A percentile compares a stretch with the other conserved stretches of the same genome.
Evolutionary conservation across 2,329 filamentous ascomycete species (phyloP).

Genomic region (Rhinocladiella mackenziei): DNA sequence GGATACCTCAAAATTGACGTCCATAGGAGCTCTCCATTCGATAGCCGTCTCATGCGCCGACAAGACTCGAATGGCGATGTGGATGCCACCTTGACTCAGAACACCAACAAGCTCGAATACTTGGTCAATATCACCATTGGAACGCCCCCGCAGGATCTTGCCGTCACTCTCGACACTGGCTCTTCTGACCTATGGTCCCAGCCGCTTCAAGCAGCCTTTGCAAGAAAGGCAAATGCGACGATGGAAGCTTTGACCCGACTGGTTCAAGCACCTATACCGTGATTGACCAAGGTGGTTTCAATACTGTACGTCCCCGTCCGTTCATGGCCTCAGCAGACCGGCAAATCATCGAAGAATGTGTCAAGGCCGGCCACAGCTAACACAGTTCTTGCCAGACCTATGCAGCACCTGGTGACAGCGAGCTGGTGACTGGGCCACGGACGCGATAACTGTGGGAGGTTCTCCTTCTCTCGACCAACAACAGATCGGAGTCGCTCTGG

Average conservation of each 20-base stretch:
- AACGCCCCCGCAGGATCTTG: slow-evolving; percentile 23
- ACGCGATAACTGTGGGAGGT: slow-evolving; percentile 20
- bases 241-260: slow-evolving; percentile 14
- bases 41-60: slow-evolving; percentile 12
- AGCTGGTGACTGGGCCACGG: slow-evolving; percentile 24
- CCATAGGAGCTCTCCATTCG: slow-evolving; percentile 1
- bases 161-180: slow-evolving; percentile 24
- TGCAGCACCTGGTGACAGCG: slow-evolving; percentile 19
- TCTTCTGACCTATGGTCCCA: slow-evolving; percentile 24
- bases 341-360: no score
- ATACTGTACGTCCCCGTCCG: slow-evolving; percentile 22
- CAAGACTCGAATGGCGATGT: slow-evolving; percentile 8
- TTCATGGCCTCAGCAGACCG: no score
- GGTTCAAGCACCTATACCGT: slow-evolving; percentile 19
- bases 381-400: slow-evolving; percentile 17
- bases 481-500: slow-evolving; percentile 21
- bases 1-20: slow-evolving; percentile 20
- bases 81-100: slow-evolving; percentile 11
- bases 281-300: slow-evolving; percentile 20
- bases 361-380: no score
- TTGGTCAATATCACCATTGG: slow-evolving; percentile 25
- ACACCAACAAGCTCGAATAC: slow-evolving; percentile 21
- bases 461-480: slow-evolving; percentile 16
- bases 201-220: slow-evolving; percentile 14
- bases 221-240: slow-evolving; percentile 19